These are phyloP conservation scores for Tetracentron sinense DNA, from an alignment of 164 flowering plant genomes.

Conservation along the genomic window DNA sequence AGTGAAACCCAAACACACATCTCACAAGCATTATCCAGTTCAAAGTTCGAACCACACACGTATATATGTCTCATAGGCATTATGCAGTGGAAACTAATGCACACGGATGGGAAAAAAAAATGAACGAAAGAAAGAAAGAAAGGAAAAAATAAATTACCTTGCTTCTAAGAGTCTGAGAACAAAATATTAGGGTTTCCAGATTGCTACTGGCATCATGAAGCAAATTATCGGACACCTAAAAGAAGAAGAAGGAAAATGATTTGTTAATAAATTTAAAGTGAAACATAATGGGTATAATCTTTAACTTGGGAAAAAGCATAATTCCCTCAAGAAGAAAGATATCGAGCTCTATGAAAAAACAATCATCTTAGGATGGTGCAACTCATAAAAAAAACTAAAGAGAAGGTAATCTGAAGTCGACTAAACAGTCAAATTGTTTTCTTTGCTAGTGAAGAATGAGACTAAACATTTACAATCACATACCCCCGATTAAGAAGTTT, in stretches of 20 bases:
- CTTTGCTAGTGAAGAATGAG: too few relatives aligned
- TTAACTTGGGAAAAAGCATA: background rate
- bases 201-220: constrained; percentile 92
- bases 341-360: background rate
- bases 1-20: background rate
- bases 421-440: too few relatives aligned
- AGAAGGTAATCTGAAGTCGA: too few relatives aligned
- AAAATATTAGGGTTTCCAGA: constrained; percentile 84
- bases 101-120: too few relatives aligned
- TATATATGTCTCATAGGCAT: background rate
- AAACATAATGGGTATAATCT: background rate
- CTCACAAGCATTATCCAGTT: background rate
- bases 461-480: too few relatives aligned
- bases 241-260: too few relatives aligned
- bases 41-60: background rate
- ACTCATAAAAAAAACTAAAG: too few relatives aligned
- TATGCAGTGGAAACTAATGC: background rate
- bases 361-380: background rate
- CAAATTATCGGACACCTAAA: constrained; percentile 91
- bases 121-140: too few relatives aligned
- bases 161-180: constrained; percentile 95
- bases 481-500: too few relatives aligned
- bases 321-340: too few relatives aligned
- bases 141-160: constrained; percentile 50
- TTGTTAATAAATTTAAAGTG: background rate